phyloP scores from a whole-genome alignment of 2,329 filamentous ascomycete species.

The Leptographium flavum region DNA sequence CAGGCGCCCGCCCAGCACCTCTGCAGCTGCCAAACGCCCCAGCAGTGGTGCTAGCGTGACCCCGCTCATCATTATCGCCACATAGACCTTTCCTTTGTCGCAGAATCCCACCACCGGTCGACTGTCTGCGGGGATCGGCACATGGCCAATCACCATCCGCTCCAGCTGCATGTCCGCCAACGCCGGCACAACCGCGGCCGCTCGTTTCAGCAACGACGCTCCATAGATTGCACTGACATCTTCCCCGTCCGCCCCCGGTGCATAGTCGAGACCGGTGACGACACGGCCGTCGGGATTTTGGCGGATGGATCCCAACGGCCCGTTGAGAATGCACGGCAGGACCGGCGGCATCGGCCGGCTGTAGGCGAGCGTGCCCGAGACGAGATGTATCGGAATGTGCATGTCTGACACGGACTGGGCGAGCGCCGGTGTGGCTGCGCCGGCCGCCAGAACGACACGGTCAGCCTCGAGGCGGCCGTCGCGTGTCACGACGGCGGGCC shows the following conservation, averaged over 20 bases:
- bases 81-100: not conserved
- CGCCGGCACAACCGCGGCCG: not conserved
- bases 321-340: not conserved
- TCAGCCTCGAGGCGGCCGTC: not conserved
- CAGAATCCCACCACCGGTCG: not conserved
- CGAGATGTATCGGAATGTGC: not conserved
- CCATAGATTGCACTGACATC: not conserved
- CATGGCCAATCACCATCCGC: not conserved
- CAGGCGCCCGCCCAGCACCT: not conserved
- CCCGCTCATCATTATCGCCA: not conserved
- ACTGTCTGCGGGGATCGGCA: not conserved
- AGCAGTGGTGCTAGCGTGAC: not conserved
- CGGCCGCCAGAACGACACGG: not conserved
- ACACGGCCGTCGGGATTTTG: not conserved
- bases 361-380: not conserved
- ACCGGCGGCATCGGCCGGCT: not conserved
- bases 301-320: not conserved
- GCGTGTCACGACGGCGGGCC: too few relatives aligned
- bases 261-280: not conserved
- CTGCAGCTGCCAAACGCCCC: not conserved
- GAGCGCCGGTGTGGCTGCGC: not conserved
- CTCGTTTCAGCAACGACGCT: not conserved
- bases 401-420: not conserved
- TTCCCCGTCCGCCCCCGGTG: not conserved
- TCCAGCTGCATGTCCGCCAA: not conserved